Base-by-base conservation (phyloP, 495 filamentous ascomycete genomes). In the Trichoderma asperelloides region DNA sequence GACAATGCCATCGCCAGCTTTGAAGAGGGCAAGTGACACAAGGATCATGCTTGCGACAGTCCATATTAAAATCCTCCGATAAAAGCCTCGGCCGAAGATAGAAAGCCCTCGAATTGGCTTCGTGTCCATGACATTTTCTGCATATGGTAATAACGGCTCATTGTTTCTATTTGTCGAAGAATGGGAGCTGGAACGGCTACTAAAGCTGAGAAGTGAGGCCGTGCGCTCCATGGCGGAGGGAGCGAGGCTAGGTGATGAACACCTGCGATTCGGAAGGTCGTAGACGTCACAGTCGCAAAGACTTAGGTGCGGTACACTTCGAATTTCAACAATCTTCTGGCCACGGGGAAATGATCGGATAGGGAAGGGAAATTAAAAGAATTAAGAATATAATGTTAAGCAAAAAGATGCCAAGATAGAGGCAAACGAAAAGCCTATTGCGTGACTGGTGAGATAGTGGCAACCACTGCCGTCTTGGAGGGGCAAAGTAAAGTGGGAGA, bases 61-160 rank as follows among this genome's bases (percentile, higher is more conserved):
- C 80, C 79, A 80, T 73, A 80, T 70, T 28, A 80, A 68, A 2
- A 81, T 74, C 65, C 79, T 72, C 51, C 79, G 74, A 65, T 80
- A 81, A 6, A 80, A 67, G 62, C 76, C 79, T 55, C 80, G 76
- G 13, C 75, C 71, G 33, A 79, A 41, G 11, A 81, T 15, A 64
- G 11, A 76, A 68, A 75, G 68, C 65, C 77, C 68, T 68, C 77
- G 57, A 62, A 70, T 27, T 71, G 68, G 12, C 68, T 30, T 60
- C 55, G 27, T 28, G 15, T 60, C 55, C 25, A 60, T 16, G 55
- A 27, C 23, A 30, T 16, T 27, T 30, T 60, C 55, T 11, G 55
- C 27, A 30, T 45, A 65, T 12, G 64, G 64, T n/a, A 65, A 39
- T 21, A 65, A 39, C 5, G 64, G 43, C 2, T 65, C 64, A 23